A percentile compares a stretch with the other conserved stretches of the same genome.
These are phyloP conservation scores for Onygenales sp. DNA, from an alignment of 2,329 filamentous ascomycete species.

Conservation along the genomic window DNA sequence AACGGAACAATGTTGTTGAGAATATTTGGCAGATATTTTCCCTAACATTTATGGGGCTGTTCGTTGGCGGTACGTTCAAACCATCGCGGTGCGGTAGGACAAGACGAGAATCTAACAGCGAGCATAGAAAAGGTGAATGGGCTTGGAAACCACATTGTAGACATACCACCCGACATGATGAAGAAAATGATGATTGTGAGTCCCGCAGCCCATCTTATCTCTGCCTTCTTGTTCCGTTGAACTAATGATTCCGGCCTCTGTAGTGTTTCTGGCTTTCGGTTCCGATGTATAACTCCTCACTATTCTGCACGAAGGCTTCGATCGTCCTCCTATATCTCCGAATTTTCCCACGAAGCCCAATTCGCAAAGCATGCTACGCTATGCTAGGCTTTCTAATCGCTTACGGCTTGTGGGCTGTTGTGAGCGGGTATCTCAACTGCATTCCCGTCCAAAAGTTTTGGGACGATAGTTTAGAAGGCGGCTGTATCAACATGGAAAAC, in stretches of 20 bases:
- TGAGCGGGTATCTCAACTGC: slow-evolving; percentile 24
- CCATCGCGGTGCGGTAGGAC: neutral
- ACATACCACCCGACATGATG: neutral
- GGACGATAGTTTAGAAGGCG: slow-evolving; percentile 16
- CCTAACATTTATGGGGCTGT: slow-evolving; percentile 21
- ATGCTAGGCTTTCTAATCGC: slow-evolving; percentile 25
- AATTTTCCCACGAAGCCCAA: slow-evolving; percentile 22
- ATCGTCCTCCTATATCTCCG: slow-evolving; percentile 28
- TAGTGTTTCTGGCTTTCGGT: slow-evolving; percentile 25
- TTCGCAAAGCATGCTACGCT: slow-evolving; percentile 22
- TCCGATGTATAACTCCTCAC: slow-evolving; percentile 24
- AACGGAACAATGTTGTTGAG: neutral
- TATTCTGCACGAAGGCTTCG: slow-evolving; percentile 26
- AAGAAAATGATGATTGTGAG: slow-evolving; percentile 6
- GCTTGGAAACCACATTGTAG: neutral
- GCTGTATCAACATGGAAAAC: slow-evolving; percentile 29
- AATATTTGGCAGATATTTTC: slow-evolving; percentile 16
- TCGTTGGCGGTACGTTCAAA: slow-evolving; percentile 19
- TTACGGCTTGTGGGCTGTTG: slow-evolving; percentile 22
- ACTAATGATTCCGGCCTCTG: neutral
- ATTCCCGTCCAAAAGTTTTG: slow-evolving; percentile 23
- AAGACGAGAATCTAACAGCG: neutral
- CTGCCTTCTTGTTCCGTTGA: neutral
- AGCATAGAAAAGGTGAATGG: neutral
- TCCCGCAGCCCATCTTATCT: neutral